Evolutionary conservation across 2,329 filamentous ascomycete species (phyloP), one percentile per base, ranked within the genome.

Genomic region (Aspergillus flavus): DNA sequence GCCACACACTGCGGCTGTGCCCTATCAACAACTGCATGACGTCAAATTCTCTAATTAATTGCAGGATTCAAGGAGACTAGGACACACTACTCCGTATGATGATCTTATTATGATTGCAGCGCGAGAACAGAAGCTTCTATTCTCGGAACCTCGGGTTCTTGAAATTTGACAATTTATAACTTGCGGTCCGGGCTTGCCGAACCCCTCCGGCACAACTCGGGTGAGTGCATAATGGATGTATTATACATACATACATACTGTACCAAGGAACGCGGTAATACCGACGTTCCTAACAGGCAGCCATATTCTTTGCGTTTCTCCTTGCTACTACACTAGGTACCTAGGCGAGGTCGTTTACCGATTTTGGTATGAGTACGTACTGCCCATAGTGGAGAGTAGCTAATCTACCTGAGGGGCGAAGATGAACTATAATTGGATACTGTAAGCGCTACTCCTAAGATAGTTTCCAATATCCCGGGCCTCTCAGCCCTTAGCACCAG

Each of bases 281-380:
- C 56, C 61, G 23, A 39, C 32, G 41, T 39, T n/a, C 16, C 39
- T 48, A 62, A 36, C 61, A 62, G 61, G 61, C 61, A 62, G 61
- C 58, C 61, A 59, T 57, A 46, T 62, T 62, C 34, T 53, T 58
- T 26, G n/a, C 16, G 39, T 41, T 26, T 50, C 11, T 26, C 16
- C 16, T 16, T 28, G 11, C 11, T 50, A 28, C 26, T 28, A 28
- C 26, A 28, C 26, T 28, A 28, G 26, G 7, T n/a, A 14, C 11
- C 5, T 6, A 48, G 14, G 14, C 46, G 6, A 50, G 6, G 9
- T 19, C 26, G 26, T 26, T 30, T 50, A 26, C 46, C 23, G 14
- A 30, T 5, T 30, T n/a, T 26, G 46, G 46, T 16, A 50, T 30
- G 14, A 28, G 46, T 4, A n/a, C 46, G 52, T 54, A 54, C 30